Conservation (phyloP, 805 yeast species). For the Kluyveromyces siamensis region DNA sequence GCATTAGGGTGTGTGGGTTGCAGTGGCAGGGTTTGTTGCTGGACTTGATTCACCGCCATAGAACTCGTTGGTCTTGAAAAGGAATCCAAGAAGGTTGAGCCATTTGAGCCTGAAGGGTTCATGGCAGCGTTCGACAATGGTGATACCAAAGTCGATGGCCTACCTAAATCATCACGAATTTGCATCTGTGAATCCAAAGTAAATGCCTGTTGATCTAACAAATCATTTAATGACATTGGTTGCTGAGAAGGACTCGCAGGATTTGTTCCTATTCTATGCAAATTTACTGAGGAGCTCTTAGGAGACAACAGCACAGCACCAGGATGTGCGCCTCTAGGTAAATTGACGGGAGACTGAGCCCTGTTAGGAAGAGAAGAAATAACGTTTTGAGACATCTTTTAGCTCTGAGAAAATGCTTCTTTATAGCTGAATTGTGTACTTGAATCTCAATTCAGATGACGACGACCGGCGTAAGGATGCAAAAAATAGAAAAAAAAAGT, state of each 20-base stretch:
- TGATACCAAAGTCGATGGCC: conserved; percentile 16
- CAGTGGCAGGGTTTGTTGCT: conserved; percentile 3
- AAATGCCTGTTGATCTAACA: conserved; percentile 16
- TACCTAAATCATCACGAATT: conserved; percentile 1
- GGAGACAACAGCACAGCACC: conserved; percentile 34
- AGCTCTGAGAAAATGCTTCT: neutral
- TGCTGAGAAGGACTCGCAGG: conserved; percentile 8
- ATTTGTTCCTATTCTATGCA: conserved; percentile 7
- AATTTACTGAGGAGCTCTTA: conserved; percentile 16
- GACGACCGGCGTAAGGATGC: conserved; percentile 2
- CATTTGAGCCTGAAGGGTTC: conserved; percentile 13
- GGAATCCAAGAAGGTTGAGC: conserved; percentile 16
- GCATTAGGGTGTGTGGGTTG: conserved; percentile 8
- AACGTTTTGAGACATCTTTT: conserved; percentile 3
- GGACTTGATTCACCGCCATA: conserved; percentile 2
- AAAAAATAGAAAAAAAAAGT: neutral
- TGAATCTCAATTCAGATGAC: neutral
- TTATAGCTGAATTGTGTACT: neutral
- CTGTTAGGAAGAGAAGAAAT: conserved; percentile 13
- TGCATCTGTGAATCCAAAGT: conserved; percentile 10
- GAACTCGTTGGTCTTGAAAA: conserved; percentile 16
- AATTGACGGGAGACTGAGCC: conserved; percentile 21
- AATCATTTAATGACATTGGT: conserved; percentile 14
- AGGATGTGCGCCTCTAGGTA: conserved; percentile 30
- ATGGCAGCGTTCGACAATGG: conserved; percentile 9